Base-by-base conservation (phyloP, 1,139 yeast genomes). In the Arxiozyma slooffiae region DNA sequence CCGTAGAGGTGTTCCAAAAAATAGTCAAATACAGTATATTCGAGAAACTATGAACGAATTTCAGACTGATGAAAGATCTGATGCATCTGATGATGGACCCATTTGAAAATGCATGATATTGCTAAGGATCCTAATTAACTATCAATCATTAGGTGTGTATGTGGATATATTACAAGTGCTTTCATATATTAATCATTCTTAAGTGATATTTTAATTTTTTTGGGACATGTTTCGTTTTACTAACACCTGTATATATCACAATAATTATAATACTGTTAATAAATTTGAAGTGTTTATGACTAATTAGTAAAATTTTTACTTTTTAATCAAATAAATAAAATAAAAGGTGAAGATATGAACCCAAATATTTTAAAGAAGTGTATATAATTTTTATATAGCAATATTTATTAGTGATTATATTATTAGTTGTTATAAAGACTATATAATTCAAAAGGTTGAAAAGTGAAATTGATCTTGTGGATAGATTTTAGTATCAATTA, bases 11-110 rank as follows among this genome's bases (percentile, higher is more conserved):
- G 38, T 30, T 16, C 9, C 38, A 51, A 53, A 17, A 36, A 47
- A 41, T 52, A 54, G 43, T 49, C 53, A 38, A 22, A 22, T 23
- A 26, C 23, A 6, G 22, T 37, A 11, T 36, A 21, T 40, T 17
- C 41, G 34, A 38, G 48, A 44, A 6, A 41, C n/a, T 34, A 30
- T 36, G n/a, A 46, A 48, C 39, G 47, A 46, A n/a, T 30, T 47
- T 17, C 56, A 53, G 38, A 55, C 48, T 9, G 63, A 60, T 46
- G 61, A 54, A 43, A 53, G 56, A 11, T 58, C 64, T 2, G 62
- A 56, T 41, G 60, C 66, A 4, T 64, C 65, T 18, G 66, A 60
- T 46, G 66, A 57, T 44, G 62, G 38, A 20, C 14, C n/a, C 38
- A 17, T 42, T 26, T 20, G 39, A 14, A 20, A 42, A 42, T 18